Conservation (phyloP, 257 asterid species). For the Nicotiana otophora region DNA sequence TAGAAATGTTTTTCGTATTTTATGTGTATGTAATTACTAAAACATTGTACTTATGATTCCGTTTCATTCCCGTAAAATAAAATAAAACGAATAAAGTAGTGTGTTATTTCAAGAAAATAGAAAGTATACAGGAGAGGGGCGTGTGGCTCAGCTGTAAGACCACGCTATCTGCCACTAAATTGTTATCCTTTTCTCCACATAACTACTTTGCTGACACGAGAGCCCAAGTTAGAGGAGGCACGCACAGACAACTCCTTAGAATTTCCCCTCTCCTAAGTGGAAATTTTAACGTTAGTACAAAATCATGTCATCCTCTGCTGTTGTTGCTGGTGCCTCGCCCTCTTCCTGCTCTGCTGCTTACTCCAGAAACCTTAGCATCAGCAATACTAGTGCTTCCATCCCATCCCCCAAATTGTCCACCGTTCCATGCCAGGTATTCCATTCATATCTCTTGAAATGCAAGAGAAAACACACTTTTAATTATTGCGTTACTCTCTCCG, state of each 20-base stretch:
- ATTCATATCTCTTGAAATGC: not conserved
- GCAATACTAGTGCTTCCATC: constrained; percentile 20
- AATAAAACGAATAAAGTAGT: too few relatives aligned
- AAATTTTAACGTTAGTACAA: not conserved
- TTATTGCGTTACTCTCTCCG: too few relatives aligned
- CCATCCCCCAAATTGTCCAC: constrained; percentile 15
- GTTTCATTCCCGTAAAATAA: too few relatives aligned
- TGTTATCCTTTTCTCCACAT: constrained; percentile 6
- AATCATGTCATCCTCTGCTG: constrained; percentile 44
- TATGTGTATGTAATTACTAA: too few relatives aligned
- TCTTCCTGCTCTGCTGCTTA: constrained; percentile 49
- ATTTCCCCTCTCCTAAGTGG: not conserved
- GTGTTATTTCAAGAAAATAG: too few relatives aligned
- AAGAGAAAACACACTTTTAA: not conserved
- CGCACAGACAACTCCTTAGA: not conserved
- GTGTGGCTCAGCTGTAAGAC: not conserved
- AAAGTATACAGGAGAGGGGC: not conserved
- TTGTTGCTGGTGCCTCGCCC: constrained; percentile 62
- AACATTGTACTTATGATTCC: too few relatives aligned
- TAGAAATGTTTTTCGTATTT: too few relatives aligned
- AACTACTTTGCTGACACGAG: constrained; percentile 2
- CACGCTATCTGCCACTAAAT: constrained; percentile 8
- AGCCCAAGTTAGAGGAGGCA: not conserved
- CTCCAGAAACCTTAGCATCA: constrained; percentile 34
- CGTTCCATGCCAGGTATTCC: constrained; percentile 43